Evolutionary conservation across 495 filamentous ascomycete species (phyloP).

Genomic region (Trichoderma asperelloides): DNA sequence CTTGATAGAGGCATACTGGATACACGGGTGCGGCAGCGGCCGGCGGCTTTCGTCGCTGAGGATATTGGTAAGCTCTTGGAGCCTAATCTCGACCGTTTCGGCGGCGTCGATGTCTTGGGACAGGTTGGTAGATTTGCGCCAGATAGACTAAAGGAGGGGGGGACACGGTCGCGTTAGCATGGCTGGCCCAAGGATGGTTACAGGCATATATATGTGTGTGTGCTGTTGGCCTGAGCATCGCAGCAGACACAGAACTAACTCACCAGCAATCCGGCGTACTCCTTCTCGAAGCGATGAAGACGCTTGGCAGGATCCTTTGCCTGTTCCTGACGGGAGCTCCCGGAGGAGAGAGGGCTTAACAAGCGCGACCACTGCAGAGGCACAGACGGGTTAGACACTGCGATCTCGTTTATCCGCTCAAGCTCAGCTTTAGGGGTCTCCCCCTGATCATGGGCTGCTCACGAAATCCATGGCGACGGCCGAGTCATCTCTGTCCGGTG

Average conservation of each 20-base stretch:
- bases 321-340: slow-evolving; percentile 46
- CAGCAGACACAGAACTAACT: background rate
- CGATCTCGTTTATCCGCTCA: background rate
- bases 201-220: background rate
- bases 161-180: slow-evolving; percentile 11
- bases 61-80: slow-evolving; percentile 62
- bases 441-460: slow-evolving; percentile 11
- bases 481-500: slow-evolving; percentile 3
- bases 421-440: background rate
- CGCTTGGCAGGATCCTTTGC: slow-evolving; percentile 75
- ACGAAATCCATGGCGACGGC: slow-evolving; percentile 31
- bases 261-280: slow-evolving; percentile 79
- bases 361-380: slow-evolving; percentile 71
- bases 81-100: slow-evolving; percentile 42
- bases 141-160: slow-evolving; percentile 58
- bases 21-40: slow-evolving; percentile 79
- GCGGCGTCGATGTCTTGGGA: slow-evolving; percentile 43
- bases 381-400: slow-evolving; percentile 10
- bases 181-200: background rate
- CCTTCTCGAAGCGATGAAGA: slow-evolving; percentile 79
- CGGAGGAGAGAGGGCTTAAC: slow-evolving; percentile 58
- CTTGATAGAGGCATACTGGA: slow-evolving; percentile 70
- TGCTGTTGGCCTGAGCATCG: slow-evolving; percentile 10
- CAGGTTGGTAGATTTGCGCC: slow-evolving; percentile 56
- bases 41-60: slow-evolving; percentile 83